These are phyloP conservation scores for Cucumis sativus DNA, from an alignment of 306 rosid genomes.

Conservation along the genomic window Cucumber_9930_V3 NC_026661.2:19310501-19311000, in stretches of 20 bases:
- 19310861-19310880: slow-evolving; percentile 34
- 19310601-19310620: too few species aligned
- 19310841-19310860: neutral
- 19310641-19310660: neutral
- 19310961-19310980: slow-evolving; percentile 90
- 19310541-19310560: neutral
- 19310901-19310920: slow-evolving; percentile 74
- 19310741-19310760: too few species aligned
- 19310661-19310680: neutral
- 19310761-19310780: neutral
- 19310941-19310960: slow-evolving; percentile 91
- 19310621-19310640: neutral
- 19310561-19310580: neutral
- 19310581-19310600: neutral
- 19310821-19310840: neutral
- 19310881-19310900: slow-evolving; percentile 95
- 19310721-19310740: neutral
- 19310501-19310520: slow-evolving; percentile 55
- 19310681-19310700: too few species aligned
- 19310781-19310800: neutral
- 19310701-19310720: neutral
- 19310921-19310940: slow-evolving; percentile 64
- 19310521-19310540: neutral
- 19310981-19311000: slow-evolving; percentile 70
- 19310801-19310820: neutral